A percentile compares a stretch with the other conserved stretches of the same genome.
phyloP scores from a whole-genome alignment of 2,329 filamentous ascomycete genomes.

The Acephala macrosclerotiorum region DNA sequence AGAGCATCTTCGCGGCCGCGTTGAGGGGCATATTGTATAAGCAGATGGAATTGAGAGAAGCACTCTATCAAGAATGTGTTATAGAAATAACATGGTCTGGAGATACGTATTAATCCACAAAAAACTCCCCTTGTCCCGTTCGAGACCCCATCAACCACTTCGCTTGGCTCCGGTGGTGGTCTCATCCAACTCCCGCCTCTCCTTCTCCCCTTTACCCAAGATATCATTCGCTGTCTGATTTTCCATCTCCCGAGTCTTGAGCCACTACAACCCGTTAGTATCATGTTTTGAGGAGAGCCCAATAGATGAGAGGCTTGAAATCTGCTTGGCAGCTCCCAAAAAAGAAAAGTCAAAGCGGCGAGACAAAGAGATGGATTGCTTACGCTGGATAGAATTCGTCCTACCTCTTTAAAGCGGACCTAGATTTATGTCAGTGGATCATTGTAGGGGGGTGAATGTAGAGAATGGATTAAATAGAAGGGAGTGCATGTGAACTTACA shows the following conservation, averaged over 20 bases:
- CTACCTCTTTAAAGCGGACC: constrained; percentile 43
- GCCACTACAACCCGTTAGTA: no score
- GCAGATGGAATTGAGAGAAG: background rate
- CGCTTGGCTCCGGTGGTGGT: constrained; percentile 13
- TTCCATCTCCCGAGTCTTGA: constrained; percentile 16
- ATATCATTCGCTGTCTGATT: background rate
- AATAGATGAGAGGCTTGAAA: no score
- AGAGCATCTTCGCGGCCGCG: background rate
- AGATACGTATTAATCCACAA: no score
- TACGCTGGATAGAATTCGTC: no score
- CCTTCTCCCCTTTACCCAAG: background rate
- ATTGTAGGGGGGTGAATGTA: no score
- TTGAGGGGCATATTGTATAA: background rate
- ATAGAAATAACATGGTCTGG: no score
- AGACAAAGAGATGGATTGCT: no score
- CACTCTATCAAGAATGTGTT: background rate
- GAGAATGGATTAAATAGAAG: no score
- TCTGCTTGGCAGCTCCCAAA: no score
- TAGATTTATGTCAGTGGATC: no score
- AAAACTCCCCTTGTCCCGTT: background rate
- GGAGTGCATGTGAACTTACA: background rate
- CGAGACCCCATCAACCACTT: constrained; percentile 2
- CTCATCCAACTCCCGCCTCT: constrained; percentile 14
- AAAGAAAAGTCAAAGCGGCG: no score
- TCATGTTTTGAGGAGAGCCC: no score